A percentile compares a stretch with the other conserved stretches of the same genome.
These are phyloP conservation scores for Leptographium flavum DNA, from an alignment of 2,329 filamentous ascomycete species.

Conservation along the genomic window DNA sequence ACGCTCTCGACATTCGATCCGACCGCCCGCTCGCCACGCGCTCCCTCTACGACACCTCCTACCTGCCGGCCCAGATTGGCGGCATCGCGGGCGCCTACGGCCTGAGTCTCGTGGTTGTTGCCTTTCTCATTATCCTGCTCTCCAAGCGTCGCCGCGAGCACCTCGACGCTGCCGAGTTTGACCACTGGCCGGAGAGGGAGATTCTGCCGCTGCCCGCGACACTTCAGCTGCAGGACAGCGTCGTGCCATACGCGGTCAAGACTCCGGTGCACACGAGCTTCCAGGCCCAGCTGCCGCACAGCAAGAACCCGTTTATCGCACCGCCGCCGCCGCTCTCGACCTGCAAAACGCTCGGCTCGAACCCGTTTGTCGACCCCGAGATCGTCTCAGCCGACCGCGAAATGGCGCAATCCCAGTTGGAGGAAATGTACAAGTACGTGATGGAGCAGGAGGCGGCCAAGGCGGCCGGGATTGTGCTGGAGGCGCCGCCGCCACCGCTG, in stretches of 20 bases:
- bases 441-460: slow-evolving; percentile 74
- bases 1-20: slow-evolving; percentile 33
- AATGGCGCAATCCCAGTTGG: slow-evolving; percentile 69
- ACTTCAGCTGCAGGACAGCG: slow-evolving; percentile 13
- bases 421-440: slow-evolving; percentile 81
- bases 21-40: slow-evolving; percentile 43
- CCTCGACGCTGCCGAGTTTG: slow-evolving; percentile 36
- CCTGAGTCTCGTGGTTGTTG: slow-evolving; percentile 59
- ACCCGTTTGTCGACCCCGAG: slow-evolving; percentile 60
- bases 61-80: slow-evolving; percentile 69
- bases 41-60: slow-evolving; percentile 42
- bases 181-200: slow-evolving; percentile 14
- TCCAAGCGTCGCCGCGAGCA: slow-evolving; percentile 39
- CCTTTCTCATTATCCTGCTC: slow-evolving; percentile 48
- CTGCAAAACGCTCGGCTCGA: slow-evolving; percentile 38
- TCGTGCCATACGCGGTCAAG: slow-evolving; percentile 16
- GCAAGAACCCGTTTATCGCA: not conserved
- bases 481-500: slow-evolving; percentile 23
- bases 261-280: slow-evolving; percentile 27
- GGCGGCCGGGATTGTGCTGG: slow-evolving; percentile 36
- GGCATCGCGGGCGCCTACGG: slow-evolving; percentile 77
- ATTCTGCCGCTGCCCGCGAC: slow-evolving; percentile 10
- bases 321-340: not conserved
- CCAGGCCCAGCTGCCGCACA: slow-evolving; percentile 26
- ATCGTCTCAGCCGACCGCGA: slow-evolving; percentile 61